These are phyloP conservation scores for Nicotiana paniculata DNA, from an alignment of 257 asterid genomes.

Conservation along the genomic window DNA sequence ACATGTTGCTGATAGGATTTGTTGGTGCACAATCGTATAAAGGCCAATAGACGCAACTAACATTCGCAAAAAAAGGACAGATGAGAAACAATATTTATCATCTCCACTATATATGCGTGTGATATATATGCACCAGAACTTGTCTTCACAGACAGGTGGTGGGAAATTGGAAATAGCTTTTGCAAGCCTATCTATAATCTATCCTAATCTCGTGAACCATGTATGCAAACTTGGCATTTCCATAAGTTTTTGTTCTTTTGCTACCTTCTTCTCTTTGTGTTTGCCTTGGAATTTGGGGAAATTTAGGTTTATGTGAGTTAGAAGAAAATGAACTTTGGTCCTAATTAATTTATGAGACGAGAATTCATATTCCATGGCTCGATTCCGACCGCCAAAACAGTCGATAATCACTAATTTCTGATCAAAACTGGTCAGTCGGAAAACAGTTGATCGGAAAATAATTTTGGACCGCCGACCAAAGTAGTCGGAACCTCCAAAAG, in stretches of 20 bases:
- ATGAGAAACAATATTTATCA: neutral
- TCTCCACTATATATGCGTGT: neutral
- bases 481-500: too few relatives aligned
- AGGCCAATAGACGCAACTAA: neutral
- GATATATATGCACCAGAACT: neutral
- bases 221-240: neutral
- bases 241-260: neutral
- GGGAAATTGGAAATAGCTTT: neutral
- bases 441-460: too few relatives aligned
- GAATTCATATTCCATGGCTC: too few relatives aligned
- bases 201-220: neutral
- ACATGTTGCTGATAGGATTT: neutral
- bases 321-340: neutral
- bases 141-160: too few relatives aligned
- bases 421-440: too few relatives aligned
- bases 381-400: too few relatives aligned
- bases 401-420: too few relatives aligned
- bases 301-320: neutral
- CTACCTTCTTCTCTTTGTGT: neutral
- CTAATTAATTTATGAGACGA: too few relatives aligned
- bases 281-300: neutral
- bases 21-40: neutral
- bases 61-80: neutral
- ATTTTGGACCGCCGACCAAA: too few relatives aligned
- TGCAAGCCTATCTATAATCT: neutral